Evolutionary conservation across 1,284 basidiomycete species (phyloP), one percentile per base, ranked within the genome.

Genomic region (Neonothopanus nambi): DNA sequence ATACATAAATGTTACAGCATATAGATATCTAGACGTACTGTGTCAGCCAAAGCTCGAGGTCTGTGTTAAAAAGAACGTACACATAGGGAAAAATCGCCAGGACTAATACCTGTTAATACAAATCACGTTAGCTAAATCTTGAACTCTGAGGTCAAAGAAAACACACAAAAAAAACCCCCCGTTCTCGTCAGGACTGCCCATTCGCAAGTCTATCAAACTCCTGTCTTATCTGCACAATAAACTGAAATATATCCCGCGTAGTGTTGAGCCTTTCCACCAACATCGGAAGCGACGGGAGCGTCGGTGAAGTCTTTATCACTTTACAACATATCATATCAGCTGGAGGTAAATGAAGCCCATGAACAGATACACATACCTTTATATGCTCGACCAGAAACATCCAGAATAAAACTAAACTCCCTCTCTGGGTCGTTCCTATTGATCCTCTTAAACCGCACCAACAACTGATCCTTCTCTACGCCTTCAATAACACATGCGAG

Each of bases 381-480:
- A 62, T 91, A 93, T 2, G 72, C 67, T 11, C 71, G 68, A 8
- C 70, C 68, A 0, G 85, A 82, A 15, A 92, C 75, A 62, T 95
- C 91, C 23, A 95, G 66, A 0, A 93, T 84, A 53, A 95, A 76
- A 51, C 79, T 86, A 58, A 85, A 91, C 61, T 93, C 89, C 28
- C 80, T 75, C 13, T 78, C 72, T 3, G 74, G 74, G 52, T 87
- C 79, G 0, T 70, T 61, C 2, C 78, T 73, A 62, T 91, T 87
- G 39, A 94, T 68, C 50, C 82, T 72, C 3, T 79, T 80, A 69
- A 93, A 93, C 5, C 85, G 81, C 47, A 95, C 72, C 43, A 93
- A 76, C 11, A 95, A 75, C 47, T 83, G 81, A 64, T 91, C 85
- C 40, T 74, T 75, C 59, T 84, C 83, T 21, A 93, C 81, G 26